phyloP scores from a whole-genome alignment of 768 basidiomycete genomes.

The Suillus luteus region DNA sequence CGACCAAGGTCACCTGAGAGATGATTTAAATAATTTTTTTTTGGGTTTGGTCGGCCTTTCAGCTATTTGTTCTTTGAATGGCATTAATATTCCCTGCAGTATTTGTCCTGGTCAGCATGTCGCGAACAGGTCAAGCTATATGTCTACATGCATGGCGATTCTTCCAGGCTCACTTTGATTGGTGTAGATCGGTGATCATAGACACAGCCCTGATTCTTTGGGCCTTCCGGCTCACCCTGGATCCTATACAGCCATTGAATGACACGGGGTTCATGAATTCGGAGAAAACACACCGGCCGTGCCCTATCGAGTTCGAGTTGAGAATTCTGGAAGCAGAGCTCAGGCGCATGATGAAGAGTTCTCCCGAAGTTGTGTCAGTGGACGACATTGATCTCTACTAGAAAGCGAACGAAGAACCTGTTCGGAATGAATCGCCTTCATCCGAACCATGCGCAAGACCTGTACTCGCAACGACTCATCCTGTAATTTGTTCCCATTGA shows the following conservation, averaged over 20 bases:
- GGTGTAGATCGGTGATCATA: conserved; percentile 53
- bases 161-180: neutral
- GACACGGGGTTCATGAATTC: conserved; percentile 56
- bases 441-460: neutral
- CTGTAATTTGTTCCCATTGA: neutral
- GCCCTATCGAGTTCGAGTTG: conserved; percentile 53
- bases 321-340: conserved; percentile 22
- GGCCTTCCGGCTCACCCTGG: conserved; percentile 21
- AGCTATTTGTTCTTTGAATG: neutral
- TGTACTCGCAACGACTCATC: neutral
- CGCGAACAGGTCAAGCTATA: neutral
- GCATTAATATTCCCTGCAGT: conserved; percentile 24
- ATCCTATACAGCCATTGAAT: conserved; percentile 46
- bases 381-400: neutral
- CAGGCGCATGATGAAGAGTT: neutral
- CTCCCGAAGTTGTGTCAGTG: neutral
- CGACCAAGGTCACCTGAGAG: neutral
- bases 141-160: neutral
- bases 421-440: neutral
- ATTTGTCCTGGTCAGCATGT: conserved; percentile 54
- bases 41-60: conserved; percentile 48
- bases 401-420: neutral
- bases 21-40: conserved; percentile 52
- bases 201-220: conserved; percentile 44
- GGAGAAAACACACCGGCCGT: conserved; percentile 44